These are phyloP conservation scores for Cryptococcus maquisensis DNA, from an alignment of 1,284 basidiomycete genomes.

Conservation along the genomic window DNA sequence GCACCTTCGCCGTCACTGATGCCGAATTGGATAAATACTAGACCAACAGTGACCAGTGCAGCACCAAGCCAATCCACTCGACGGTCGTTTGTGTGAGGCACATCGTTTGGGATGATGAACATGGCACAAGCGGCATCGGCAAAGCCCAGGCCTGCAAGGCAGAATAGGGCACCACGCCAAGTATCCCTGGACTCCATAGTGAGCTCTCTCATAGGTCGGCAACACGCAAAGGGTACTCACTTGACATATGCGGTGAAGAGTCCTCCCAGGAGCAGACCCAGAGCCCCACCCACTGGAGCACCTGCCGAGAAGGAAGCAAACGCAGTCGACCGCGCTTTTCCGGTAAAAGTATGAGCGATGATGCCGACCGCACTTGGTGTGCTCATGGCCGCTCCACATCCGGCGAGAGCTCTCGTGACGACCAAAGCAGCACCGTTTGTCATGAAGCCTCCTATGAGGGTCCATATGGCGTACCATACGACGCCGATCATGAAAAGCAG, in stretches of 20 bases:
- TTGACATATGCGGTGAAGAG: constrained; percentile 62
- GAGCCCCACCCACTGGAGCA: constrained; percentile 68
- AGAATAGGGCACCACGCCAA: constrained; percentile 63
- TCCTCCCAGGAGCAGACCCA: constrained; percentile 67
- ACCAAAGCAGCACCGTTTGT: constrained; percentile 31
- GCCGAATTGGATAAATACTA: constrained; percentile 70
- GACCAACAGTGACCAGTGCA: constrained; percentile 64
- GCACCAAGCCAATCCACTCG: constrained; percentile 81
- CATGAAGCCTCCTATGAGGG: constrained; percentile 44
- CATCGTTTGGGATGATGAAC: constrained; percentile 56
- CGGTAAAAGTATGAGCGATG: constrained; percentile 18
- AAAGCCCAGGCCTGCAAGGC: constrained; percentile 54
- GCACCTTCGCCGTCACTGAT: constrained; percentile 70
- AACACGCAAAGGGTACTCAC: constrained; percentile 8
- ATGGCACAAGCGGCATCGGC: constrained; percentile 55
- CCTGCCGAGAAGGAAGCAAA: constrained; percentile 71
- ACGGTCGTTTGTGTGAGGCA: constrained; percentile 48
- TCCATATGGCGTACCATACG: constrained; percentile 45
- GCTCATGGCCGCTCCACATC: constrained; percentile 34
- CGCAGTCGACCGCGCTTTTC: constrained; percentile 52
- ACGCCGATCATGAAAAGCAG: constrained; percentile 59
- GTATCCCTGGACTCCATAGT: constrained; percentile 21
- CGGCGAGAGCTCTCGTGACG: constrained; percentile 36
- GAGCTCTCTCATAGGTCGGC: not conserved
- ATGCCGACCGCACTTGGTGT: constrained; percentile 35